Evolutionary conservation across 352 stramenopile genomes (phyloP).

Genomic region (Globisporangium apiculatum): DNA sequence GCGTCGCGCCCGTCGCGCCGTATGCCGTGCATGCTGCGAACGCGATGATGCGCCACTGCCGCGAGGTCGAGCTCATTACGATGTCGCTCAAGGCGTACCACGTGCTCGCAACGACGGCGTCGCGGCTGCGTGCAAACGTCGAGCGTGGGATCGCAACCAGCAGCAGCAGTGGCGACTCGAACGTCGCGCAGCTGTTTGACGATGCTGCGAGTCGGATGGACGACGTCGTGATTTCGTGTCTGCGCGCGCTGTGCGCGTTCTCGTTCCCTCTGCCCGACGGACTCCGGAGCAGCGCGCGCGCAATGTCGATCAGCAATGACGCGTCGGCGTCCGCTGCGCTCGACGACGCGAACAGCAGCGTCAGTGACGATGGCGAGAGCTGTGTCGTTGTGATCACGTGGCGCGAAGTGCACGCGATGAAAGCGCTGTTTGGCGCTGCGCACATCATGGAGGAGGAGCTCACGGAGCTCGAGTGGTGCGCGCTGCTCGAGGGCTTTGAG

Average conservation of each 20-base stretch:
- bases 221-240: slow-evolving; percentile 63
- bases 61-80: slow-evolving; percentile 74
- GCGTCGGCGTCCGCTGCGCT: slow-evolving; percentile 17
- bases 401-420: slow-evolving; percentile 87
- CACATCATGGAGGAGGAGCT: slow-evolving; percentile 86
- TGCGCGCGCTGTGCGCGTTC: slow-evolving; percentile 69
- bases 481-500: slow-evolving; percentile 73
- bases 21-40: slow-evolving; percentile 70
- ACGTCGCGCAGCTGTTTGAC: neutral
- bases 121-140: slow-evolving; percentile 53
- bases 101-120: slow-evolving; percentile 69
- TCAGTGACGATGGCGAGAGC: slow-evolving; percentile 50
- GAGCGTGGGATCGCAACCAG: slow-evolving; percentile 1
- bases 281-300: slow-evolving; percentile 43
- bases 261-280: slow-evolving; percentile 69
- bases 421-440: slow-evolving; percentile 71
- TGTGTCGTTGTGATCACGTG: slow-evolving; percentile 64
- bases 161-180: neutral
- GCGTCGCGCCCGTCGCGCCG: slow-evolving; percentile 56
- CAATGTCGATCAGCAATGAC: slow-evolving; percentile 14
- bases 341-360: slow-evolving; percentile 20
- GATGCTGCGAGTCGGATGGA: slow-evolving; percentile 28
- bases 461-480: slow-evolving; percentile 64
- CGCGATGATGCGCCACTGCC: slow-evolving; percentile 70
- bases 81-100: slow-evolving; percentile 85